A percentile compares a stretch with the other conserved stretches of the same genome.
Evolutionary conservation across 2,329 filamentous ascomycete species (phyloP).

Genomic region (Cytospora schulzeri): DNA sequence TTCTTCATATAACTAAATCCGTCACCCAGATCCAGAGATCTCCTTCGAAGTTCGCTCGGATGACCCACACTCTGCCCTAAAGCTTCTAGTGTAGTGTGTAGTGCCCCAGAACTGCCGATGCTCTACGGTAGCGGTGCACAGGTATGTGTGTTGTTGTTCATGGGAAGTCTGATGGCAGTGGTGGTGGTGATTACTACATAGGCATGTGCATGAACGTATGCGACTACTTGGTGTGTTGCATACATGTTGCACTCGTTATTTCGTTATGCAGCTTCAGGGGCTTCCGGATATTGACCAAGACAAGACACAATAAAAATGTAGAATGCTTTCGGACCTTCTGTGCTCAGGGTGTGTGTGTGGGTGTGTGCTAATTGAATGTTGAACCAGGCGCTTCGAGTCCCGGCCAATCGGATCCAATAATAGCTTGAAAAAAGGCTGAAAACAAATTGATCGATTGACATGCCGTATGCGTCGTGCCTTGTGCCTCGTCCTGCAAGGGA

Average conservation of each 20-base stretch:
- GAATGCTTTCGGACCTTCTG: not conserved
- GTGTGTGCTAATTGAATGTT: not conserved
- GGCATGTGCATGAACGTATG: not conserved
- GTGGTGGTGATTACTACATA: too few relatives aligned
- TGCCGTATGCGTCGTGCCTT: not conserved
- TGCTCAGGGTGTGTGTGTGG: not conserved
- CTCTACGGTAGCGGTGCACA: too few relatives aligned
- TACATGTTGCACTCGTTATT: constrained; percentile 10
- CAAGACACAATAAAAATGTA: too few relatives aligned
- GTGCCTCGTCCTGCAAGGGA: not conserved
- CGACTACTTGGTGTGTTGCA: not conserved
- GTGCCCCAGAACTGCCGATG: too few relatives aligned
- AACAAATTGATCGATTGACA: not conserved
- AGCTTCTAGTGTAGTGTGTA: not conserved
- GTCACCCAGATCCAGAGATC: not conserved
- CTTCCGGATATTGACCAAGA: constrained; percentile 18
- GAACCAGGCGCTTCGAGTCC: not conserved
- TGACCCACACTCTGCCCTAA: not conserved
- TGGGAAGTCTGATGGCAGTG: too few relatives aligned
- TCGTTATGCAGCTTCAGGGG: constrained; percentile 18
- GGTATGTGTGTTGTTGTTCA: too few relatives aligned
- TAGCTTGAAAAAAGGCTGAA: not conserved
- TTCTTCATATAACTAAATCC: not conserved
- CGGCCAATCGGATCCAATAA: not conserved
- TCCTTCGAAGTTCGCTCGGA: not conserved